phyloP scores from a whole-genome alignment of 768 basidiomycete genomes.

The Galerina sulciceps region DNA sequence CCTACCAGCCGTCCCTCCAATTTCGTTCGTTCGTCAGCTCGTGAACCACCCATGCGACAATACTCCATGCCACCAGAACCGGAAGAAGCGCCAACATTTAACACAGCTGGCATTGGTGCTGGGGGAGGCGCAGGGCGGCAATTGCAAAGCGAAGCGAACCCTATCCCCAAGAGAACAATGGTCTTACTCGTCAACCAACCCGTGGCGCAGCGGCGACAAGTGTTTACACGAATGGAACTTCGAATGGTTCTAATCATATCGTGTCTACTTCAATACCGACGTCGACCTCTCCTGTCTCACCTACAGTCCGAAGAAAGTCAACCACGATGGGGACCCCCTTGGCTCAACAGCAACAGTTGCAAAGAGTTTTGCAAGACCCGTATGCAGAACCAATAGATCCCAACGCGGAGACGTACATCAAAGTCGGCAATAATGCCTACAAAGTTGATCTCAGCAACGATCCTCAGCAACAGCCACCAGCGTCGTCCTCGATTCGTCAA shows the following conservation, averaged over 20 bases:
- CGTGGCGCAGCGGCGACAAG: constrained; percentile 25
- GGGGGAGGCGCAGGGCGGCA: constrained; percentile 41
- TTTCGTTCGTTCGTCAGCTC: constrained; percentile 51
- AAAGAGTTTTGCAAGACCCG: constrained; percentile 47
- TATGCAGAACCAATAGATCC: constrained; percentile 67
- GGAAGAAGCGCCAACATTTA: constrained; percentile 52
- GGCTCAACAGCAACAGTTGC: constrained; percentile 30
- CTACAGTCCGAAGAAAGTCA: constrained; percentile 28
- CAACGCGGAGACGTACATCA: constrained; percentile 67
- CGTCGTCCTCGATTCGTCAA: constrained; percentile 17
- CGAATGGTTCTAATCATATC: constrained; percentile 6
- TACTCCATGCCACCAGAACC: constrained; percentile 31
- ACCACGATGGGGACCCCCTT: constrained; percentile 20
- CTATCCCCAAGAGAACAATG: constrained; percentile 26
- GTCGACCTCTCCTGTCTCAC: constrained; percentile 20
- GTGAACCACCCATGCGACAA: constrained; percentile 37
- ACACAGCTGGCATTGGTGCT: constrained; percentile 76
- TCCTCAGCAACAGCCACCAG: constrained; percentile 52
- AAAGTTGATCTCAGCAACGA: constrained; percentile 67
- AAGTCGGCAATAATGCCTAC: constrained; percentile 70
- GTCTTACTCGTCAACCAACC: constrained; percentile 37
- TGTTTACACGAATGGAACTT: constrained; percentile 34
- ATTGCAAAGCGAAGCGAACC: constrained; percentile 35
- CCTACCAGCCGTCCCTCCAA: constrained; percentile 61
- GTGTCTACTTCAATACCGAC: constrained; percentile 13